Base-by-base conservation (phyloP, 768 basidiomycete species). In the Strobilomyces confusus region DNA sequence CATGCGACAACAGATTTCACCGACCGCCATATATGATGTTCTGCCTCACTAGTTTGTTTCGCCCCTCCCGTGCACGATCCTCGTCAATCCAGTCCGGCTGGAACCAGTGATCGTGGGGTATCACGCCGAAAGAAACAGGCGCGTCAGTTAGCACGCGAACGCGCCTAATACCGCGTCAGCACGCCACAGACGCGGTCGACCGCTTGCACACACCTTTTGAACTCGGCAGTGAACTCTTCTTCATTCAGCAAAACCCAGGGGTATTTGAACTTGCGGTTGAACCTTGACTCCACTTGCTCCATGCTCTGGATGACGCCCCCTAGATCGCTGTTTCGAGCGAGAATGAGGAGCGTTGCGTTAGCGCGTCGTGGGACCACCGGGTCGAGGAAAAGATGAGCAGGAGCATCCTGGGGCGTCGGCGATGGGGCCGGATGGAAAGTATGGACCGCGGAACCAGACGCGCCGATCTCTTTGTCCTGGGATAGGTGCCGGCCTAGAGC, bases 31-130 rank as follows among this genome's bases (percentile, higher is more conserved):
- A 80, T 40, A 79, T 77, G 48, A 82, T 72, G 37, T 74, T 71
- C 46, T 77, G 68, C 34, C 55, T 58, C 5, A 69, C 74, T 77
- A 90, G 79, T 51, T 75, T 73, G 37, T 78, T 70, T 32, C 86
- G 72, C 13, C 75, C 77, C 17, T 74, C 73, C 2, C 66, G 69
- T 1, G 87, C 89, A 41, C 75, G 74, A 12, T 77, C 75, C 60
- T 89, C 86, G 58, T 91, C 86, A 43, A 91, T 81, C 81, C 79
- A 87, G 32, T 77, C 76, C 0, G 88, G 88, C 64, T 89, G 88
- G 56, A 73, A 70, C 88, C 88, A 90, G 48, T 87, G 77, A 3
- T 81, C 76, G 22, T 65, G 67, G 17, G 83, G 80, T 23, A 91
- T 80, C 2, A 75, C 63, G 9, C 83, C 85, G 58, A 84, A 87